Evolutionary conservation across 2,329 filamentous ascomycete genomes (phyloP).

Genomic region (Penicillium palitans): DNA sequence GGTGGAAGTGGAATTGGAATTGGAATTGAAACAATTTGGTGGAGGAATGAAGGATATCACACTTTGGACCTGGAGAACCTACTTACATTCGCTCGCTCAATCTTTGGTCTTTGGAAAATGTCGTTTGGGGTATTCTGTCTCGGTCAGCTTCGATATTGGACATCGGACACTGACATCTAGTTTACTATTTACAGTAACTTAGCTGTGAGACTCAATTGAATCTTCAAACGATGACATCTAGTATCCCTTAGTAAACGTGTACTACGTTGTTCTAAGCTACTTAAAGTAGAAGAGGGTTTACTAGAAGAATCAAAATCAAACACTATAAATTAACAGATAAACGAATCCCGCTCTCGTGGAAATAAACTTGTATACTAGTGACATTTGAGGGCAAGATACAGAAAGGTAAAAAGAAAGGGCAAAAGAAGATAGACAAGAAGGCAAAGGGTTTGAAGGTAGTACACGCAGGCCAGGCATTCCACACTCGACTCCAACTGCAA

Average conservation of each 20-base stretch:
- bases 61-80: neutral
- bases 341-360: neutral
- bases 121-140: neutral
- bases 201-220: neutral
- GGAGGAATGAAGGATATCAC: neutral
- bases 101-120: neutral
- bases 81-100: neutral
- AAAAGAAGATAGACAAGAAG: constrained; percentile 7
- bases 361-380: neutral
- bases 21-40: neutral
- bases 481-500: neutral
- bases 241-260: neutral
- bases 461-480: constrained; percentile 4
- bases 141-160: neutral
- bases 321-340: constrained; percentile 1
- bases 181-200: neutral
- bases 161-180: neutral
- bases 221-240: neutral
- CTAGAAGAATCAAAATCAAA: neutral
- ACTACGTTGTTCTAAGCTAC: neutral
- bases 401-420: neutral
- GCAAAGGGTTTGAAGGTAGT: constrained; percentile 1
- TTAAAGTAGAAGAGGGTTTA: neutral
- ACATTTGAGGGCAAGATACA: neutral
- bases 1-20: neutral